Conservation (phyloP, 2,329 filamentous ascomycete genomes). For the Arthrobotrys entomopaga region DNA sequence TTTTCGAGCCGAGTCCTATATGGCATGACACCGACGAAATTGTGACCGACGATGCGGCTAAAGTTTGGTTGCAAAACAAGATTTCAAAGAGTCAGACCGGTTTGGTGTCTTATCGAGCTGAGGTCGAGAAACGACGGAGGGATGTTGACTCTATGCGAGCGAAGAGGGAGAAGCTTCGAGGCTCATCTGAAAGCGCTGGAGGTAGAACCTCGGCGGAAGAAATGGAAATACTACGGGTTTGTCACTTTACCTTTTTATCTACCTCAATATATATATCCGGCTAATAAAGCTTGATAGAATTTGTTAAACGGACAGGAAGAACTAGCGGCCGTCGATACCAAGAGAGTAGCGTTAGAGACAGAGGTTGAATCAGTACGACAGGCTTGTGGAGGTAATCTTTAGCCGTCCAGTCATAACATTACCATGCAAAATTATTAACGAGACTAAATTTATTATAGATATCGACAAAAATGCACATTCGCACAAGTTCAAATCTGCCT, state of each 20-base stretch:
- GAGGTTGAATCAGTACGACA: slow-evolving; percentile 93
- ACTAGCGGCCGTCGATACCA: slow-evolving; percentile 83
- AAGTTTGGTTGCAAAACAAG: slow-evolving; percentile 90
- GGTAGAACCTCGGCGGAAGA: slow-evolving; percentile 66
- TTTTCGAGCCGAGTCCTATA: slow-evolving; percentile 92
- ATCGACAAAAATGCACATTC: slow-evolving; percentile 91
- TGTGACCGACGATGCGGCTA: slow-evolving; percentile 85
- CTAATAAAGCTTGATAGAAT: slow-evolving; percentile 41
- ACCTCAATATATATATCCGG: too few relatives aligned
- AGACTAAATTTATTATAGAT: slow-evolving; percentile 65
- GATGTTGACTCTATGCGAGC: slow-evolving; percentile 87
- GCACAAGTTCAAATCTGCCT: slow-evolving; percentile 98
- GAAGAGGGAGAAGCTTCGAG: slow-evolving; percentile 82
- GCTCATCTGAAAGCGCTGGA: slow-evolving; percentile 69
- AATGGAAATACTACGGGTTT: slow-evolving; percentile 57
- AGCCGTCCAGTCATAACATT: background rate
- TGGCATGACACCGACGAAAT: slow-evolving; percentile 95
- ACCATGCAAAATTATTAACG: background rate
- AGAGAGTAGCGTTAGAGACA: slow-evolving; percentile 86
- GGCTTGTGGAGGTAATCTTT: slow-evolving; percentile 71
- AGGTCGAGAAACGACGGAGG: slow-evolving; percentile 78
- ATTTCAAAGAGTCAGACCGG: slow-evolving; percentile 89
- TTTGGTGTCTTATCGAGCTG: slow-evolving; percentile 79
- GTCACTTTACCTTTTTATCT: background rate
- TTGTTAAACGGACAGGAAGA: slow-evolving; percentile 67